phyloP scores from a whole-genome alignment of 2,329 filamentous ascomycete genomes.

The Lomentospora prolificans region DNA sequence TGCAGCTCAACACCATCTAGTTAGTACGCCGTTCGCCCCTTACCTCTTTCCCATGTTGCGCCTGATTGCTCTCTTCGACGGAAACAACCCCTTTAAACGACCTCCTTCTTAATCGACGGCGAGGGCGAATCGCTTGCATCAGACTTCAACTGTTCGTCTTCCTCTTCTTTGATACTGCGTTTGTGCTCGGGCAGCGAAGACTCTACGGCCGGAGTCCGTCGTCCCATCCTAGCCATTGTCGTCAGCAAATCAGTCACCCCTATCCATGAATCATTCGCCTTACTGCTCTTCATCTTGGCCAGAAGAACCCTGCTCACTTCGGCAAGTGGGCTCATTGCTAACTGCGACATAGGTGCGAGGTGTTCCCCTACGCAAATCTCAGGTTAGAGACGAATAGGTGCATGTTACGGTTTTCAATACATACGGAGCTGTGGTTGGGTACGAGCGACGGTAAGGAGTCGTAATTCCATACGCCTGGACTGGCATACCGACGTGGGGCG shows the following conservation, averaged over 20 bases:
- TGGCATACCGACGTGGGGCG: slow-evolving; percentile 47
- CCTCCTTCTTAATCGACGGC: slow-evolving; percentile 27
- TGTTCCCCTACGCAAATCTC: neutral
- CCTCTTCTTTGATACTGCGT: slow-evolving; percentile 44
- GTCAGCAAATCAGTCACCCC: slow-evolving; percentile 7
- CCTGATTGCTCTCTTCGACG: no score
- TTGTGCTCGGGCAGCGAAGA: slow-evolving; percentile 34
- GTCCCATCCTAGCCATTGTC: slow-evolving; percentile 22
- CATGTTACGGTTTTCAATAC: no score
- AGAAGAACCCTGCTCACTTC: slow-evolving; percentile 3
- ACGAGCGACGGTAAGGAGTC: slow-evolving; percentile 18
- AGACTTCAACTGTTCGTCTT: slow-evolving; percentile 36
- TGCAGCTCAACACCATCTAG: neutral
- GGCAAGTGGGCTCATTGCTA: neutral
- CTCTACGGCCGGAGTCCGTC: slow-evolving; percentile 17
- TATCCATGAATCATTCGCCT: slow-evolving; percentile 2
- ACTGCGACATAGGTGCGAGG: slow-evolving; percentile 2
- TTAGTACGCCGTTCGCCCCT: neutral
- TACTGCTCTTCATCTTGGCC: neutral
- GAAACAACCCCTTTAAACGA: slow-evolving; percentile 11
- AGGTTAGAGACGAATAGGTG: no score
- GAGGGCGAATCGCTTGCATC: slow-evolving; percentile 38
- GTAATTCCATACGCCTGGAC: slow-evolving; percentile 14
- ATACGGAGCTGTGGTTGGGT: slow-evolving; percentile 27
- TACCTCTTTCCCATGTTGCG: no score